Evolutionary conservation across 2,329 filamentous ascomycete species (phyloP).

Genomic region (Clonostachys chloroleuca): DNA sequence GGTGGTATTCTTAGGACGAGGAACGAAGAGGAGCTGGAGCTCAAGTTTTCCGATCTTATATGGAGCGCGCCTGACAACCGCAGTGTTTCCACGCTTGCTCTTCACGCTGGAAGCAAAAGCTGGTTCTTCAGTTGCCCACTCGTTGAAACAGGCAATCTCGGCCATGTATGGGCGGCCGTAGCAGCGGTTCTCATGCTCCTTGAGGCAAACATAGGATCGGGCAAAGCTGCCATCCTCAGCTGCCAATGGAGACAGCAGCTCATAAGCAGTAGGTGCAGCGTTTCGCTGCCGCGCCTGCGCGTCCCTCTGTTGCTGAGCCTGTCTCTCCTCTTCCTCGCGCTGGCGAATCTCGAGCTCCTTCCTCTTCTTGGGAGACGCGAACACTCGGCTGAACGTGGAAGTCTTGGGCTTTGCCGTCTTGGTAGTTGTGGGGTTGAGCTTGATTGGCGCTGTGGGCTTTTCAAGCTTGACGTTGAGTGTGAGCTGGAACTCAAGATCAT

Average conservation of each 20-base stretch:
- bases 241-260: constrained; percentile 80
- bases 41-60: constrained; percentile 96
- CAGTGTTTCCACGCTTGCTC: constrained; percentile 77
- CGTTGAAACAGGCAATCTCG: constrained; percentile 94
- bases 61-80: constrained; percentile 78
- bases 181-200: constrained; percentile 84
- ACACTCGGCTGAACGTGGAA: constrained; percentile 86
- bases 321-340: constrained; percentile 76
- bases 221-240: constrained; percentile 92
- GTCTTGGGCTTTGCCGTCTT: constrained; percentile 69
- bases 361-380: constrained; percentile 93
- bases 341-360: constrained; percentile 87
- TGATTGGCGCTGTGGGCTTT: constrained; percentile 60
- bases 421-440: constrained; percentile 48
- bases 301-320: constrained; percentile 59
- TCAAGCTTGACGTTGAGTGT: constrained; percentile 94
- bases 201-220: constrained; percentile 87
- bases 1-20: constrained; percentile 77
- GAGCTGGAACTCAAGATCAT: constrained; percentile 97
- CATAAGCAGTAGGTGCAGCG: constrained; percentile 71
- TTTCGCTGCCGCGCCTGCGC: constrained; percentile 59
- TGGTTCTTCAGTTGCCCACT: constrained; percentile 90
- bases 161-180: constrained; percentile 85
- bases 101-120: constrained; percentile 80
- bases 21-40: constrained; percentile 90